Evolutionary conservation across 106 monocot species (phyloP).

Genomic region (Cymbidium sinense): DNA sequence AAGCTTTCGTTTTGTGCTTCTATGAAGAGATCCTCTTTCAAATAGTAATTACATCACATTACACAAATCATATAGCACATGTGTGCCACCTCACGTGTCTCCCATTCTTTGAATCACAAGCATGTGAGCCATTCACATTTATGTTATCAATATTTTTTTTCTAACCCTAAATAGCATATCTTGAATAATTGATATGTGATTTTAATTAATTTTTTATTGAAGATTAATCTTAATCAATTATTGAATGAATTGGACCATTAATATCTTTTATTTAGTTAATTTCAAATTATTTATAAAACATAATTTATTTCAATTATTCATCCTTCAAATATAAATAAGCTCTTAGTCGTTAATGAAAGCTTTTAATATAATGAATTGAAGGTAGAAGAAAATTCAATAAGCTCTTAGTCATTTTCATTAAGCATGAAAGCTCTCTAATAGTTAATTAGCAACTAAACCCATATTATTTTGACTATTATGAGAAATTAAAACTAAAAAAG

Average conservation of each 20-base stretch:
- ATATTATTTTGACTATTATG: constrained; percentile 2
- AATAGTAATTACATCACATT: background rate
- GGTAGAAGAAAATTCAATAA: constrained; percentile 17
- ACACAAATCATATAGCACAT: constrained; percentile 14
- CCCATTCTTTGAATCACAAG: constrained; percentile 10
- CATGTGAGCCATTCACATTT: constrained; percentile 22
- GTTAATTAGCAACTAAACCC: background rate
- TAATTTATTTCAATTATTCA: no score
- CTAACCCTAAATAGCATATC: background rate
- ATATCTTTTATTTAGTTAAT: background rate
- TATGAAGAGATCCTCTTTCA: background rate
- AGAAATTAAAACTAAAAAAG: constrained; percentile 18
- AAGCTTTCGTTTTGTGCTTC: background rate
- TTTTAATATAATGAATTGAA: constrained; percentile 8
- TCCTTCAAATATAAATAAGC: no score
- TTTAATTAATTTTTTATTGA: no score
- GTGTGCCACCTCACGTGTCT: constrained; percentile 42
- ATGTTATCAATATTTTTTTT: background rate
- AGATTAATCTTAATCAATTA: background rate
- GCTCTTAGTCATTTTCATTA: background rate
- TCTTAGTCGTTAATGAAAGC: background rate
- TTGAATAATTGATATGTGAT: background rate
- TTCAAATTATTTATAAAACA: background rate
- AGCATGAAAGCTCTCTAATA: background rate
- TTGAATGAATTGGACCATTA: background rate